Evolutionary conservation across 139 green algal genomes (phyloP).

Genomic region (Spirogloea muscicola): DNA sequence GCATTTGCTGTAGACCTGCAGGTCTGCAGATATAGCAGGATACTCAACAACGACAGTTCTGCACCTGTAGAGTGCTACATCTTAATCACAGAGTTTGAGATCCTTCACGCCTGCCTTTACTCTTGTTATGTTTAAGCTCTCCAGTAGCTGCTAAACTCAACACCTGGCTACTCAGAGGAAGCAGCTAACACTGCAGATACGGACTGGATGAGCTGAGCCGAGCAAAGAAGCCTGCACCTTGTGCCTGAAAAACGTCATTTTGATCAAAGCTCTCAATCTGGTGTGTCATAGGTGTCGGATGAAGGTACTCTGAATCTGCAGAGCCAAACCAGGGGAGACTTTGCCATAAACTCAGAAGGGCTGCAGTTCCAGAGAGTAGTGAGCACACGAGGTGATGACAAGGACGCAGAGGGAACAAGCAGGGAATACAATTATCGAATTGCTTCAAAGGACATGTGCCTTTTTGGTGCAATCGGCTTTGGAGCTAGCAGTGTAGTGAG

Average conservation of each 20-base stretch:
- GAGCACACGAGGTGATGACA: neutral
- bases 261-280: no score
- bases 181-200: neutral
- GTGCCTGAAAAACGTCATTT: no score
- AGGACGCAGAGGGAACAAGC: neutral
- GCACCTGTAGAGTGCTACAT: neutral
- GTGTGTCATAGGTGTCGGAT: slow-evolving; percentile 28
- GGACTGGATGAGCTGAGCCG: neutral
- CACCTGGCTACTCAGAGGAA: neutral
- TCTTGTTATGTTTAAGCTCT: neutral
- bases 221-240: no score
- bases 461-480: slow-evolving; percentile 41
- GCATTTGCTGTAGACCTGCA: neutral
- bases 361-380: slow-evolving; percentile 7
- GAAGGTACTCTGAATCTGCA: slow-evolving; percentile 41
- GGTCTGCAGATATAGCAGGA: neutral
- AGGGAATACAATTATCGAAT: slow-evolving; percentile 27
- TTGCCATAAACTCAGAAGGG: slow-evolving; percentile 33
- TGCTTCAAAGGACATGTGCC: slow-evolving; percentile 28
- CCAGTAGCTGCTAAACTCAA: neutral
- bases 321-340: slow-evolving; percentile 39
- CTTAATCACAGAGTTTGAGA: neutral
- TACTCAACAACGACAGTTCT: no score
- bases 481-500: slow-evolving; percentile 45
- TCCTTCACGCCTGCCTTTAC: neutral